A percentile compares a stretch with the other conserved stretches of the same genome.
phyloP scores from a whole-genome alignment of 192 early-diverging fungal genomes.

The Thamnidium elegans region DNA sequence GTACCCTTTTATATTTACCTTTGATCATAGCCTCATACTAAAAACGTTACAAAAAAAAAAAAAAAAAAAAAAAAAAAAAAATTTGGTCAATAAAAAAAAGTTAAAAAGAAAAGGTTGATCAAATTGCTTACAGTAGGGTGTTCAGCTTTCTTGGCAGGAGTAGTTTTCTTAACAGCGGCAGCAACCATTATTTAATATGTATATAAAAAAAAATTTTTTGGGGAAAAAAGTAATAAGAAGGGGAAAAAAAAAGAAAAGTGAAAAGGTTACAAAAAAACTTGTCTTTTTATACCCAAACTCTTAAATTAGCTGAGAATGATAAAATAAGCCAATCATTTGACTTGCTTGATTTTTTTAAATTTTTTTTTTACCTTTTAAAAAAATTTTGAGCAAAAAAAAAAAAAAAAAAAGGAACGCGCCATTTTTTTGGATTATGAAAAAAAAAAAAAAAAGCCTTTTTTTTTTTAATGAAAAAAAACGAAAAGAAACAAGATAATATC shows the following conservation, averaged over 20 bases:
- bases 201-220: background rate
- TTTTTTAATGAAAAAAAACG: background rate
- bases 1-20: constrained; percentile 8
- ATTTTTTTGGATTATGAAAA: background rate
- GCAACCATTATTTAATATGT: constrained; percentile 3
- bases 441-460: background rate
- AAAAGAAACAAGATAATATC: background rate
- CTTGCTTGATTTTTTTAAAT: constrained; percentile 9
- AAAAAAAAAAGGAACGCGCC: background rate
- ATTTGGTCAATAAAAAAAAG: background rate
- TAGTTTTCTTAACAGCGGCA: constrained; percentile 4
- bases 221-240: background rate
- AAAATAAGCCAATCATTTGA: background rate
- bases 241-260: background rate
- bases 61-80: constrained; percentile 10
- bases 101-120: background rate
- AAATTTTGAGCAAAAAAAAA: too few relatives aligned
- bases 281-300: background rate
- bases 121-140: constrained; percentile 30
- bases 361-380: background rate
- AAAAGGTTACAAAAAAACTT: background rate
- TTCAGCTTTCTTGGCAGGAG: constrained; percentile 30
- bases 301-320: constrained; percentile 5
- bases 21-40: constrained; percentile 40
- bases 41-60: background rate